A percentile compares a stretch with the other conserved stretches of the same genome.
Conservation (phyloP, 2,329 filamentous ascomycete genomes). For the Aspergillus fructus region DNA sequence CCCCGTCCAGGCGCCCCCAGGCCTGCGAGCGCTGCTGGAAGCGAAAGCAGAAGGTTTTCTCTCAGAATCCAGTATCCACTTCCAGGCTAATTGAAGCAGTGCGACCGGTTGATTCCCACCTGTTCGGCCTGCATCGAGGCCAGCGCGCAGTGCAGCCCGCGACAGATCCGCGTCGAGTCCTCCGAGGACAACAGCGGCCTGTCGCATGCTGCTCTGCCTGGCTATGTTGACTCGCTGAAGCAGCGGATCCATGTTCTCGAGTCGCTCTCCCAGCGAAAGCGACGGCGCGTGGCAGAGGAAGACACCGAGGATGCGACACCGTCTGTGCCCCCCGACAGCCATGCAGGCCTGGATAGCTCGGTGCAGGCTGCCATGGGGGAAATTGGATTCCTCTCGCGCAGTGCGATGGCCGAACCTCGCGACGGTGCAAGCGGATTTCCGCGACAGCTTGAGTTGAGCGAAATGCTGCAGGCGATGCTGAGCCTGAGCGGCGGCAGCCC, state of each 20-base stretch:
- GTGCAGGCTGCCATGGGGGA: conserved; percentile 30
- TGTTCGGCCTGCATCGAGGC: conserved; percentile 19
- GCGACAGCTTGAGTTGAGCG: conserved; percentile 20
- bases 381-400: conserved; percentile 31
- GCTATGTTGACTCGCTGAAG: conserved; percentile 22
- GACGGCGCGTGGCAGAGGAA: background rate
- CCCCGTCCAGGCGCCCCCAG: conserved; percentile 13
- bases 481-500: conserved; percentile 15
- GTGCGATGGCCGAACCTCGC: conserved; percentile 32
- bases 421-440: conserved; percentile 20
- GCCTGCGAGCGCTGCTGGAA: conserved; percentile 35
- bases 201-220: conserved; percentile 21
- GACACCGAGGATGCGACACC: background rate
- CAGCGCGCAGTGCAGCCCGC: conserved; percentile 11
- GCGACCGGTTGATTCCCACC: conserved; percentile 19
- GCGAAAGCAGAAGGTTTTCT: conserved; percentile 31
- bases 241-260: conserved; percentile 20
- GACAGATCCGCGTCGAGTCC: conserved; percentile 15
- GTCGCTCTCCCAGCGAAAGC: conserved; percentile 10
- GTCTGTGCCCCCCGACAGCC: background rate
- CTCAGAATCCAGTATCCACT: background rate
- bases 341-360: conserved; percentile 8
- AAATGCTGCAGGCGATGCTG: conserved; percentile 21
- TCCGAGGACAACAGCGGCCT: conserved; percentile 15
- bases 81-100: conserved; percentile 11